phyloP scores from a whole-genome alignment of 1,284 basidiomycete species.

The Tausonia pullulans region DNA sequence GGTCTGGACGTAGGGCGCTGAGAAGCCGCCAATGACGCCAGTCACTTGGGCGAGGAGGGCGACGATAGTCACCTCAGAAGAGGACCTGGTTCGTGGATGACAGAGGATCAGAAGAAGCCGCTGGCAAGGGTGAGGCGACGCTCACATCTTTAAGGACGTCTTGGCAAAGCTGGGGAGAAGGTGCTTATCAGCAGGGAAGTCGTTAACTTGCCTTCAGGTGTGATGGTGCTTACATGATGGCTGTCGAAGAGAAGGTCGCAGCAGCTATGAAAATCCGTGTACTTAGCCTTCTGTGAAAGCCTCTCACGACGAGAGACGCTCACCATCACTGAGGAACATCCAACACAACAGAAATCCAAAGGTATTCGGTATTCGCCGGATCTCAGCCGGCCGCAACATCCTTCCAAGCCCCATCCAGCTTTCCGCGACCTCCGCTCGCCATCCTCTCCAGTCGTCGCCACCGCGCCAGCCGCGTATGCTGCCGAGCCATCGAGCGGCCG shows the following conservation, averaged over 20 bases:
- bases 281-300: too few species aligned
- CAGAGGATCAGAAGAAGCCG: neutral
- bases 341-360: slow-evolving; percentile 79
- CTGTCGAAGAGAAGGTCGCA: neutral
- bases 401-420: slow-evolving; percentile 31
- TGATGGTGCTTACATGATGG: slow-evolving; percentile 27
- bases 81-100: slow-evolving; percentile 28
- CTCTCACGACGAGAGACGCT: slow-evolving; percentile 18
- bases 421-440: slow-evolving; percentile 31
- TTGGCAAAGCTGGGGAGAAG: slow-evolving; percentile 26
- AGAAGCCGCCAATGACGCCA: slow-evolving; percentile 32
- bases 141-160: slow-evolving; percentile 23
- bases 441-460: slow-evolving; percentile 6
- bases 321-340: slow-evolving; percentile 83
- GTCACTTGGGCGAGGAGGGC: slow-evolving; percentile 34
- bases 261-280: neutral
- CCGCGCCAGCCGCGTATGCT: slow-evolving; percentile 16
- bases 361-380: slow-evolving; percentile 62
- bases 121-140: neutral
- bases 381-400: slow-evolving; percentile 58
- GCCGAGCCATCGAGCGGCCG: slow-evolving; percentile 56
- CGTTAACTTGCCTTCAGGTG: slow-evolving; percentile 31
- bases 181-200: slow-evolving; percentile 17
- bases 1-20: slow-evolving; percentile 28
- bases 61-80: slow-evolving; percentile 36